A percentile compares a stretch with the other conserved stretches of the same genome.
Conservation (phyloP, 495 filamentous ascomycete species). For the Aspergillus bridgeri region DNA sequence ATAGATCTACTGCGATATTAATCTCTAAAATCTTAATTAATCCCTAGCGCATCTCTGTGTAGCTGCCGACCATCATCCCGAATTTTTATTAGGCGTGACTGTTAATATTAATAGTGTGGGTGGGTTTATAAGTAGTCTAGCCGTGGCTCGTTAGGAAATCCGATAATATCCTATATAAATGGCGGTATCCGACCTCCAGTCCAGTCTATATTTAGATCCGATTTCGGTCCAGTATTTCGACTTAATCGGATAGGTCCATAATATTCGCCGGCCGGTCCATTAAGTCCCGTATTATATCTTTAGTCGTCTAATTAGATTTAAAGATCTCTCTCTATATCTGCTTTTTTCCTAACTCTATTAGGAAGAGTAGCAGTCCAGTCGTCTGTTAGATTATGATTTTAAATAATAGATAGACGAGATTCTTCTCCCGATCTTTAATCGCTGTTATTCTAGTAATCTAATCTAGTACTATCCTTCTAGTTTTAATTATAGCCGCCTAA, state of each 20-base stretch:
- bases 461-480: conserved; percentile 9
- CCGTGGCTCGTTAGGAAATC: neutral
- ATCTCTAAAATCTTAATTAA: neutral
- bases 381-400: neutral
- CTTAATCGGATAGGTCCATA: neutral
- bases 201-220: conserved; percentile 1
- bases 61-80: neutral
- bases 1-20: neutral
- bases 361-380: neutral
- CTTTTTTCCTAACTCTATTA: neutral
- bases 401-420: neutral
- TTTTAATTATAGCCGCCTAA: conserved; percentile 8
- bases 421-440: neutral
- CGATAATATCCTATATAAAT: conserved; percentile 1
- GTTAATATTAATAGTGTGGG: neutral
- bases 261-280: neutral
- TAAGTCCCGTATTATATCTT: neutral
- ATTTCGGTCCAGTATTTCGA: neutral
- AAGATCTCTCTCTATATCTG: neutral
- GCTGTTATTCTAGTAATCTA: neutral
- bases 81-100: neutral
- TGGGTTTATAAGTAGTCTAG: neutral
- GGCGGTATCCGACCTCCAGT: conserved; percentile 8
- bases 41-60: neutral
- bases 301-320: neutral